Evolutionary conservation across 225 moss, liverwort and hornwort genomes (phyloP).

Genomic region (Pseudoscleropodium purum): DNA sequence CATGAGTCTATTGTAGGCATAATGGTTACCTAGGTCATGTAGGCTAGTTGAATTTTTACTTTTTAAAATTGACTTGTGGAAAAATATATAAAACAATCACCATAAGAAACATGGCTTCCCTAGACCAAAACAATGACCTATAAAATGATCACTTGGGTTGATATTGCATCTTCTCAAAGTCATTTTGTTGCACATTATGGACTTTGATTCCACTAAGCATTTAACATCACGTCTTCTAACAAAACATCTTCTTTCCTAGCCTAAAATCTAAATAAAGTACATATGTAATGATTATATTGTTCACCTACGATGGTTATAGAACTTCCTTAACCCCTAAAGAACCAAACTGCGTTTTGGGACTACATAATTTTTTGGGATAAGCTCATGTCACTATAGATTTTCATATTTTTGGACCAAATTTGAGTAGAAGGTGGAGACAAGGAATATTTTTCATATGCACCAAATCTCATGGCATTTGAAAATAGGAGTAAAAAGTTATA

Average conservation of each 20-base stretch:
- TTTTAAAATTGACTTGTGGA: background rate
- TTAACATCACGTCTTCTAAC: accelerated
- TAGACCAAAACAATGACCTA: background rate
- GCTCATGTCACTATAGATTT: no score
- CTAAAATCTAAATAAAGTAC: background rate
- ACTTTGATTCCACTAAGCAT: background rate
- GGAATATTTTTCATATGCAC: no score
- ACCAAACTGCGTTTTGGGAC: no score
- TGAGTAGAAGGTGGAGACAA: no score
- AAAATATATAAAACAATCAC: background rate
- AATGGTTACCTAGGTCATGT: background rate
- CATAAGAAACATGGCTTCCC: accelerated
- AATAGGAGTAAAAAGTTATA: no score
- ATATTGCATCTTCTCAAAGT: background rate
- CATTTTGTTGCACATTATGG: accelerated
- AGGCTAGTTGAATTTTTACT: no score
- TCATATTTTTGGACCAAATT: no score
- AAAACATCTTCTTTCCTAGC: accelerated
- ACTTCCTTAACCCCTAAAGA: background rate
- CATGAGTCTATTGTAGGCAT: no score
- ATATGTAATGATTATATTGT: background rate
- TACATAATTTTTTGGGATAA: no score
- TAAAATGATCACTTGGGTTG: background rate
- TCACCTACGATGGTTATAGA: background rate
- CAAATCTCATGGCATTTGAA: no score